These are phyloP conservation scores for Chrysoporthe puriensis DNA, from an alignment of 2,329 filamentous ascomycete species.

Conservation along the genomic window DNA sequence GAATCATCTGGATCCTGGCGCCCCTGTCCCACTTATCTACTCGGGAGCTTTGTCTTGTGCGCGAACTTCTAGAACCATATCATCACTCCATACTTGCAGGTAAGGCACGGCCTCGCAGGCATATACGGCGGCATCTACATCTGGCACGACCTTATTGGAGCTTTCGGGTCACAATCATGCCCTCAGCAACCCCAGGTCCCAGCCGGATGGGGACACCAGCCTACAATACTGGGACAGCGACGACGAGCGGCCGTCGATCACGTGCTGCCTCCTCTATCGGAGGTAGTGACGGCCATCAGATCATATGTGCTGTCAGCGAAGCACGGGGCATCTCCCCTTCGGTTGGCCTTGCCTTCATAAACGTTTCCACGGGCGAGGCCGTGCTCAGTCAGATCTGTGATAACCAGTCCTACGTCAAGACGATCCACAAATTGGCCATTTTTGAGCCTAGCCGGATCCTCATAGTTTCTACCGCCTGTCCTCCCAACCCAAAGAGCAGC, in stretches of 20 bases:
- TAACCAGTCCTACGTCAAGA: constrained; percentile 87
- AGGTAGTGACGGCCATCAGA: constrained; percentile 62
- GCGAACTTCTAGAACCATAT: neutral
- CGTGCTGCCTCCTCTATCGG: constrained; percentile 47
- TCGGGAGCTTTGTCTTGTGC: neutral
- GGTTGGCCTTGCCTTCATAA: constrained; percentile 85
- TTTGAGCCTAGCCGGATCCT: constrained; percentile 80
- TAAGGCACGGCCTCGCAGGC: too few relatives aligned
- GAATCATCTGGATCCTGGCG: neutral
- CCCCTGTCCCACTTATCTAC: neutral
- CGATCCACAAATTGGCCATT: constrained; percentile 82
- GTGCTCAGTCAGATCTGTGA: constrained; percentile 91
- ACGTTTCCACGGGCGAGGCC: constrained; percentile 81
- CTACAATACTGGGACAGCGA: constrained; percentile 38
- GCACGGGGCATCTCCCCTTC: constrained; percentile 84
- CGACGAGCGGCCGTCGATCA: constrained; percentile 49
- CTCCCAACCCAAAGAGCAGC: constrained; percentile 70
- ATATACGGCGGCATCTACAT: neutral
- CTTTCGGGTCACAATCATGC: neutral
- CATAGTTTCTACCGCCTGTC: constrained; percentile 71
- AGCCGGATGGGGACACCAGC: constrained; percentile 1
- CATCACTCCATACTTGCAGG: neutral
- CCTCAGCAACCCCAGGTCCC: constrained; percentile 1
- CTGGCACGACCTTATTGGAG: neutral
- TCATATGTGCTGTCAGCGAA: constrained; percentile 88